phyloP scores from a whole-genome alignment of 2,329 filamentous ascomycete genomes.

The Rhynchosporium agropyri region DNA sequence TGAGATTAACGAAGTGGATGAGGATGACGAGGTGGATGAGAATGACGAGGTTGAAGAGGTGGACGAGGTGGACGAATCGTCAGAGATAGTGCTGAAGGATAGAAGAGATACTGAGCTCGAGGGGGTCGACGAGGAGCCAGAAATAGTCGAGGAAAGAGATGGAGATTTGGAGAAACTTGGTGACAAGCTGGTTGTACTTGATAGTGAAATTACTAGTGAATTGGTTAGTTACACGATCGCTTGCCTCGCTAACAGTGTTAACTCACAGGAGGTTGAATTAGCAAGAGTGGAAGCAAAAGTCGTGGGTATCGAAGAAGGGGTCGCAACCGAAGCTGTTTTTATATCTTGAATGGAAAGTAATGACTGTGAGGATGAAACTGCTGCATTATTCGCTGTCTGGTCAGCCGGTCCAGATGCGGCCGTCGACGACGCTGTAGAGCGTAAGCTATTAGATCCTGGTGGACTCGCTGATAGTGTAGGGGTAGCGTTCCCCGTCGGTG shows the following conservation, averaged over 20 bases:
- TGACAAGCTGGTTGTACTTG: constrained; percentile 30
- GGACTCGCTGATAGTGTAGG: constrained; percentile 23
- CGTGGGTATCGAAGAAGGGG: constrained; percentile 36
- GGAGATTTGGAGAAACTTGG: constrained; percentile 30
- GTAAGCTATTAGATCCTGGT: constrained; percentile 19
- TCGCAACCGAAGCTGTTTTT: constrained; percentile 25
- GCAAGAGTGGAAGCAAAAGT: constrained; percentile 37
- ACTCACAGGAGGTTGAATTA: constrained; percentile 41
- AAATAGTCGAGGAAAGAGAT: constrained; percentile 26
- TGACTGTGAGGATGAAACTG: constrained; percentile 30
- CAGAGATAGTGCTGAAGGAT: background rate
- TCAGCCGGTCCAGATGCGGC: constrained; percentile 10
- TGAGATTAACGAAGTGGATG: constrained; percentile 22
- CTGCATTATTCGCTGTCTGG: background rate
- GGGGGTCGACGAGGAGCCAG: background rate
- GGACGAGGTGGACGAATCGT: constrained; percentile 25
- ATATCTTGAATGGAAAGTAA: constrained; percentile 32
- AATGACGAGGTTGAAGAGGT: constrained; percentile 12
- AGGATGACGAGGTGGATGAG: constrained; percentile 10
- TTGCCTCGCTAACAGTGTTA: constrained; percentile 8
- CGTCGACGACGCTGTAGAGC: constrained; percentile 21
- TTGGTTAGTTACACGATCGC: constrained; percentile 22
- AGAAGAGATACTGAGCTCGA: constrained; percentile 20
- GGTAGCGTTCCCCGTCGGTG: constrained; percentile 21
- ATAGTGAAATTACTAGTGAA: constrained; percentile 40